Conservation (phyloP, 805 yeast genomes). For the Millerago galiae region DNA sequence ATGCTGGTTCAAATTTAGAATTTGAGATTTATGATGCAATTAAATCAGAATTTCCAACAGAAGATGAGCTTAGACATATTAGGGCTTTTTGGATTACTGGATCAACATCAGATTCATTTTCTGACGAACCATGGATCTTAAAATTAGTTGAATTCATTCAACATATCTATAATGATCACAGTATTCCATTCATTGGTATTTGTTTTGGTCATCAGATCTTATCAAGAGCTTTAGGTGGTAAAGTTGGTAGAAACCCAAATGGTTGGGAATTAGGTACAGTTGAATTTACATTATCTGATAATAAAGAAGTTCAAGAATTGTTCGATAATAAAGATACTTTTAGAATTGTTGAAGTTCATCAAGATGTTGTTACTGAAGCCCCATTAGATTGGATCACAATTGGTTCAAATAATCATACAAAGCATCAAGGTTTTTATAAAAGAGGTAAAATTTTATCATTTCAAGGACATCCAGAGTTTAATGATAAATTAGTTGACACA, state of each 20-base stretch:
- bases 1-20: conserved; percentile 18
- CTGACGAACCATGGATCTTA: conserved; percentile 35
- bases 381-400: conserved; percentile 32
- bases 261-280: conserved; percentile 75
- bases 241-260: conserved; percentile 46
- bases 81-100: conserved; percentile 48
- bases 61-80: conserved; percentile 25
- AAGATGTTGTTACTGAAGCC: conserved; percentile 44
- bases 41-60: conserved; percentile 17
- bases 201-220: conserved; percentile 89
- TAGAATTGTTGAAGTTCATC: conserved; percentile 49
- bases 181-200: conserved; percentile 52
- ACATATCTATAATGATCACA: conserved; percentile 5
- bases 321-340: conserved; percentile 23
- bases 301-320: conserved; percentile 26
- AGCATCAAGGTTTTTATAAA: conserved; percentile 61
- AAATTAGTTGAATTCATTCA: conserved; percentile 31
- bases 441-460: conserved; percentile 51
- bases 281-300: conserved; percentile 40
- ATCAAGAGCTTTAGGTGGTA: conserved; percentile 57
- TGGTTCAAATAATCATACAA: conserved; percentile 51
- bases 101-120: conserved; percentile 42
- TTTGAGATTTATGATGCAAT: conserved; percentile 34
- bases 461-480: conserved; percentile 91
- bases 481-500: conserved; percentile 22